Evolutionary conservation across 75 land plant genomes (phyloP), one percentile per base, ranked within the genome.

Genomic region (Sequoiadendron giganteum): DNA sequence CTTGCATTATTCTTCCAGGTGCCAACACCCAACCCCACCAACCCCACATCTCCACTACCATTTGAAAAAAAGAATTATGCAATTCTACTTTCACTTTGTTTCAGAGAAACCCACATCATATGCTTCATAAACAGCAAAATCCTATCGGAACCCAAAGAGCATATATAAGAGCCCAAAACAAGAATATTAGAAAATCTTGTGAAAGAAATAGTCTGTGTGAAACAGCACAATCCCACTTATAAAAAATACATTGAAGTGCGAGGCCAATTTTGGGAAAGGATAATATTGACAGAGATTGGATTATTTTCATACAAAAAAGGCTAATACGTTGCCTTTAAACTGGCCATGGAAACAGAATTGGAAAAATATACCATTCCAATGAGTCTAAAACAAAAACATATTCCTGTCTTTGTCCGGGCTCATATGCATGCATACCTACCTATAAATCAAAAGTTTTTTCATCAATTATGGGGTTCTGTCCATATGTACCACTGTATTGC

Each of bases 21-120:
- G 86, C 68, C 86, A 56, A 85, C 86, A 36, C 34, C 86, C 28
- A 85, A 34, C 40, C 61, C 86, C 85, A 84, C 48, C 85, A 84
- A n/a, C 48, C 85, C 56, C 70, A 32, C 77, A 75, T 10, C 77
- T 34, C 38, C 77, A 32, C 77, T 39, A 32, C 77, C 38, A 32
- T 10, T 30, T 72, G 11, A 10, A 34, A 65, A 75, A 75, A 75
- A 2, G 77, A 75, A 75, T 75, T 32, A 75, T 75, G 77, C 77
- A 75, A 75, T 75, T 34, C 38, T 75, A 75, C 77, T 75, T 75
- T 75, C 38, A 75, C 77, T 75, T 75, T 72, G 77, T 75, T 75
- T 75, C 77, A 75, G 77, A 34, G 16, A 32, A 30, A 75, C 77
- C 77, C 77, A 32, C 77, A 75, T 34, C 39, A 75, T 32, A 75